Percentiles rank a stretch among this genome's conserved stretches.
Conservation (phyloP, 225 moss, liverwort and hornwort species). For the Pseudoscleropodium purum region DNA sequence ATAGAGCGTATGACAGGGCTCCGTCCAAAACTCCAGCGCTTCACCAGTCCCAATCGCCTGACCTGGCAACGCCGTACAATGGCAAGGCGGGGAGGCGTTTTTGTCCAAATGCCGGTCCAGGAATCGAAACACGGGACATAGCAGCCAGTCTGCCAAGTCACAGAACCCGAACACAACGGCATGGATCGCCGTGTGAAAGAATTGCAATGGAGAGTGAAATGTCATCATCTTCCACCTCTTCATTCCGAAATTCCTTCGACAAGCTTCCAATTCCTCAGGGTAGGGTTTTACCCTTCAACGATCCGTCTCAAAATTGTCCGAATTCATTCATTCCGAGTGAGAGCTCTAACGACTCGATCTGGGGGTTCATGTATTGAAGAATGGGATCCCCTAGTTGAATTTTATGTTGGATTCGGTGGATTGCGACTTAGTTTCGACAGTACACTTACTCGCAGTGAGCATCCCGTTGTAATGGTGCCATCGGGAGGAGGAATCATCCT, state of each 20-base stretch:
- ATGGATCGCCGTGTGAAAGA: neutral
- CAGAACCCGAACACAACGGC: conserved; percentile 48
- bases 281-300: neutral
- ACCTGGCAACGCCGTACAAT: neutral
- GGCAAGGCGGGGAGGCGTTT: conserved; percentile 10
- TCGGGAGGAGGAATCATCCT: neutral
- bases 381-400: too few species aligned
- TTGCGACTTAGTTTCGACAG: neutral
- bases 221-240: neutral
- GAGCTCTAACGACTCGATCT: neutral
- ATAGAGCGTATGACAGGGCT: conserved; percentile 37
- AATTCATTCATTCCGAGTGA: neutral
- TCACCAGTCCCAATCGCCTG: neutral
- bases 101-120: conserved; percentile 52
- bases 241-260: neutral
- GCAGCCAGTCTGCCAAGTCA: conserved; percentile 37
- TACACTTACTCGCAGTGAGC: too few species aligned
- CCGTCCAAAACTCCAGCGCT: conserved; percentile 20
- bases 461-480: neutral
- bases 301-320: neutral
- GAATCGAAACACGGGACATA: conserved; percentile 64
- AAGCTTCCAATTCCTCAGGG: neutral
- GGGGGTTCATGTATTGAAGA: neutral
- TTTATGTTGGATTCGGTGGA: neutral
- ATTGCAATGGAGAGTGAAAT: neutral